Conservation (phyloP, 768 basidiomycete genomes). For the Daedaleopsis nitida region DNA sequence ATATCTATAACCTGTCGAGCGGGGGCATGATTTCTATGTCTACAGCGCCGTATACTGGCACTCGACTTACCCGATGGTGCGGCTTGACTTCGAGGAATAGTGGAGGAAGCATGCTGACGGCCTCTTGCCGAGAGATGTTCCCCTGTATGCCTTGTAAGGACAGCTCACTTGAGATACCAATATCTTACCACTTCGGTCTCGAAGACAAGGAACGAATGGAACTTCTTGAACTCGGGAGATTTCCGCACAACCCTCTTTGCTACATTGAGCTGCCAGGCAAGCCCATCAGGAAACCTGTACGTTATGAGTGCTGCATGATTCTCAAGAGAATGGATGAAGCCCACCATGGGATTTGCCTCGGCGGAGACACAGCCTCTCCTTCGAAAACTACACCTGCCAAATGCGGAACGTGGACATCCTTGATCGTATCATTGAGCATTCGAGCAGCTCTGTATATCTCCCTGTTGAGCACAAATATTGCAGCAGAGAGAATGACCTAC, state of each 20-base stretch:
- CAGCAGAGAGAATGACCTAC: constrained; percentile 40
- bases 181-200: constrained; percentile 90
- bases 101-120: constrained; percentile 99
- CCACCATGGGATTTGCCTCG: constrained; percentile 84
- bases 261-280: constrained; percentile 96
- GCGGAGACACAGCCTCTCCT: constrained; percentile 73
- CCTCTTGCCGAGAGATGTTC: constrained; percentile 94
- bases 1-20: constrained; percentile 79
- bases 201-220: constrained; percentile 94
- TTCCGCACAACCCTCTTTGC: constrained; percentile 87
- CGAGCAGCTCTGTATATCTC: constrained; percentile 53
- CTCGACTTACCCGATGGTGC: constrained; percentile 67
- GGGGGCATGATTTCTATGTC: not conserved
- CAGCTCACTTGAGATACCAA: too few species aligned
- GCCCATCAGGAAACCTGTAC: constrained; percentile 87
- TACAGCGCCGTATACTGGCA: not conserved
- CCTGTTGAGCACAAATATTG: not conserved
- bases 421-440: constrained; percentile 80
- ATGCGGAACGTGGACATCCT: constrained; percentile 74
- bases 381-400: constrained; percentile 77
- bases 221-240: constrained; percentile 87
- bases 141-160: constrained; percentile 51
- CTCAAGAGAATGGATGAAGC: constrained; percentile 6
- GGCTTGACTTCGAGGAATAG: constrained; percentile 93
- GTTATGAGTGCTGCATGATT: not conserved